Evolutionary conservation across 2,329 filamentous ascomycete genomes (phyloP).

Genomic region (Neonectria ditissima): DNA sequence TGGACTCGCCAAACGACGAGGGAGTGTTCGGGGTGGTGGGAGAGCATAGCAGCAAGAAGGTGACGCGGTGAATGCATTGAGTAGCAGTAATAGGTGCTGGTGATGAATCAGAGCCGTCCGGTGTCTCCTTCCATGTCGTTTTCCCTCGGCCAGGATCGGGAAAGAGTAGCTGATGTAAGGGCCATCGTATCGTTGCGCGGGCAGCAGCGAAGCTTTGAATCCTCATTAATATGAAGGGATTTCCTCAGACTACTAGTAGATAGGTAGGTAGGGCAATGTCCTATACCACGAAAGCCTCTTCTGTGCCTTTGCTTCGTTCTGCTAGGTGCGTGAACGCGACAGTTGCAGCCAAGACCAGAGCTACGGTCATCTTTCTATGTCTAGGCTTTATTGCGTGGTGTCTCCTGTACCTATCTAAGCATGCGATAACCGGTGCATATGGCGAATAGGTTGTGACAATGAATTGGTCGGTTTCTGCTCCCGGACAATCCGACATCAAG

Average conservation of each 20-base stretch:
- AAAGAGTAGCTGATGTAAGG: no score
- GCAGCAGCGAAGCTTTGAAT: background rate
- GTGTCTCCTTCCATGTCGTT: conserved; percentile 1
- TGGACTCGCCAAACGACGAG: background rate
- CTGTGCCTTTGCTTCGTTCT: background rate
- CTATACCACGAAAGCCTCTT: no score
- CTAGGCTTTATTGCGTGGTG: background rate
- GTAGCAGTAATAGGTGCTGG: background rate
- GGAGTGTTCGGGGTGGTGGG: background rate
- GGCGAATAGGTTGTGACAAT: background rate
- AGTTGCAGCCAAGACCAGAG: background rate
- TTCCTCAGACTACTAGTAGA: background rate
- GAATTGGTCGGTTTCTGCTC: background rate
- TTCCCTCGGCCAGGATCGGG: no score
- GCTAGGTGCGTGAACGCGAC: background rate
- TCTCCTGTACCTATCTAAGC: background rate
- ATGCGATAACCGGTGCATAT: background rate
- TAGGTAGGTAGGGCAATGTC: no score
- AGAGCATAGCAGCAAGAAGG: background rate
- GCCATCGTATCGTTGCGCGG: background rate
- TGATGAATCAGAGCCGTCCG: background rate
- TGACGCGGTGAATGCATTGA: background rate
- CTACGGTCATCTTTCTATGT: background rate
- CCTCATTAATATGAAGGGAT: background rate
- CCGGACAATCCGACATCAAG: background rate